These are phyloP conservation scores for Aspergillus japonicus DNA, from an alignment of 2,329 filamentous ascomycete species.

Conservation along the genomic window DNA sequence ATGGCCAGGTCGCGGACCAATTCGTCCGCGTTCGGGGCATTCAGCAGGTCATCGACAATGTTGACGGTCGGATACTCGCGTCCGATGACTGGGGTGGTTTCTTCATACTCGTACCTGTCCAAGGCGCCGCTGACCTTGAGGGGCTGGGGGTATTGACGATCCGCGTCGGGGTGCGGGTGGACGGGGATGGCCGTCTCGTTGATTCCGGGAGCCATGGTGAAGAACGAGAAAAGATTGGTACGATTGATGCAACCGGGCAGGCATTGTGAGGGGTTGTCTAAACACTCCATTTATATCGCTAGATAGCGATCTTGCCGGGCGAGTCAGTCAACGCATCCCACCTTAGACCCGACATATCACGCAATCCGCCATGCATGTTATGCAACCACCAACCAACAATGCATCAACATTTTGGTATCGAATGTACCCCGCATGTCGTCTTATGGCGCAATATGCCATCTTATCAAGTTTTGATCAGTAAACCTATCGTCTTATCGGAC, in stretches of 20 bases:
- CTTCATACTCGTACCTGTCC: constrained; percentile 43
- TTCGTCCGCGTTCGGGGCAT: constrained; percentile 62
- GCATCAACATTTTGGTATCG: neutral
- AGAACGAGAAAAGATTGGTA: neutral
- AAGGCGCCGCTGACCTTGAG: constrained; percentile 39
- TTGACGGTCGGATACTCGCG: constrained; percentile 43
- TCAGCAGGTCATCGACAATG: constrained; percentile 52
- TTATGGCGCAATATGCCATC: neutral
- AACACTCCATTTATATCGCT: neutral
- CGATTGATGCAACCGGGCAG: too few species aligned
- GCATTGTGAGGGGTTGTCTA: too few species aligned
- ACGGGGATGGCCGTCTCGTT: neutral
- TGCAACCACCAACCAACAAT: neutral
- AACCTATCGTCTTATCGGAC: neutral
- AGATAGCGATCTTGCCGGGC: too few species aligned
- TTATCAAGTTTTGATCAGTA: neutral
- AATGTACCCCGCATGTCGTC: neutral
- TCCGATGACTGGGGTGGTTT: constrained; percentile 45
- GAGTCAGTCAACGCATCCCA: too few species aligned
- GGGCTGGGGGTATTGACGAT: constrained; percentile 15
- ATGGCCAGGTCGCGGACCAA: constrained; percentile 66
- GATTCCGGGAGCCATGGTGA: constrained; percentile 2
- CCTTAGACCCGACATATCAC: neutral
- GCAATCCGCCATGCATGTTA: neutral
- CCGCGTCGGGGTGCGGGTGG: constrained; percentile 2